Base-by-base conservation (phyloP, 768 basidiomycete species). In the Amanita molliuscula region DNA sequence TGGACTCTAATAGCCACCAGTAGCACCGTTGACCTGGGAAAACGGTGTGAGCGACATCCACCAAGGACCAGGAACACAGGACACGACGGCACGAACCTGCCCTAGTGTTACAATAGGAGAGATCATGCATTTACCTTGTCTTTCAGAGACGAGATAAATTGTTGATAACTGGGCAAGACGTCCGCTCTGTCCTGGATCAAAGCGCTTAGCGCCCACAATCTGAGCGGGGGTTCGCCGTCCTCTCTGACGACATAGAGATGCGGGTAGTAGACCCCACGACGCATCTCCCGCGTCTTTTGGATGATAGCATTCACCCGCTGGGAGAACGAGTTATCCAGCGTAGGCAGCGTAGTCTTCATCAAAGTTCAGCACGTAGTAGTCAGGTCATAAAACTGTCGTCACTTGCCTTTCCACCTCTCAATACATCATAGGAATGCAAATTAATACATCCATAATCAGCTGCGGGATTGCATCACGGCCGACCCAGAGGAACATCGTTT, bases 391-490 rank as follows among this genome's bases (percentile, higher is more conserved):
- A 44, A 35, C 13, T 16, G 15, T 42, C 36, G 15, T 53, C 41
- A 56, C 72, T 54, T 58, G 87, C 92, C 82, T 99, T 99, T 57
- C 96, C 96, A 43, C 91, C 91, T 46, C 88, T 86, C 47, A 99
- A 70, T 13, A 84, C 84, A 36, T 90, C 88, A 61, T 97, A 97
- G 56, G 67, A 83, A 0, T 88, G 84, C 31, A 97, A 73, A 60
- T 89, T 82, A 67, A 98, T 15, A 97, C 94, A 60, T 99, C 96
- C 74, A 84, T 74, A 53, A 98, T 71, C 42, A 98, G 79, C 61
- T 94, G 88, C 8, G 94, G 90, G n/a, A 98, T 92, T 6, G 96
- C 92, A 63, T 98, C 95, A 26, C 93, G 82, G n/a, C 96, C 96
- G 44, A 99, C 81, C 86, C 91, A 98, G 43, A 98, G 74, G 81